A percentile compares a stretch with the other conserved stretches of the same genome.
Evolutionary conservation across 768 basidiomycete genomes (phyloP).

Genomic region (Pleurotus giganteus): DNA sequence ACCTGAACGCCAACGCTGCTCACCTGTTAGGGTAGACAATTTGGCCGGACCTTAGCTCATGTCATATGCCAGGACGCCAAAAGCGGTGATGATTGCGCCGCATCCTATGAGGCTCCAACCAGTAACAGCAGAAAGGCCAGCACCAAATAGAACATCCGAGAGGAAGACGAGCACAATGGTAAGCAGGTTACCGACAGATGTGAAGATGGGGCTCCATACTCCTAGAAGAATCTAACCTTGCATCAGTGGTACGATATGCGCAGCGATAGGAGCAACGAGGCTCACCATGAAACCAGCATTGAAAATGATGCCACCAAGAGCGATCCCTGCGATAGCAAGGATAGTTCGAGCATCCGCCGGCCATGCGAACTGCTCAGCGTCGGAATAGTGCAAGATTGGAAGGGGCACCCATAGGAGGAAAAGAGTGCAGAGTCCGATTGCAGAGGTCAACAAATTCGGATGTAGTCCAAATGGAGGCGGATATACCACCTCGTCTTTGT

Average conservation of each 20-base stretch:
- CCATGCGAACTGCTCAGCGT: constrained; percentile 62
- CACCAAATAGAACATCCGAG: constrained; percentile 74
- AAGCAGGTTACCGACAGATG: constrained; percentile 89
- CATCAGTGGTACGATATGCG: constrained; percentile 8
- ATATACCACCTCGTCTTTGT: constrained; percentile 35
- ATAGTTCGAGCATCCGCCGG: constrained; percentile 50
- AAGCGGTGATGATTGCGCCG: constrained; percentile 77
- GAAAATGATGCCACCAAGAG: constrained; percentile 70
- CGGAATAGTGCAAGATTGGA: constrained; percentile 66
- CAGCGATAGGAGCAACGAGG: constrained; percentile 5
- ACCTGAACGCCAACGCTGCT: constrained; percentile 1
- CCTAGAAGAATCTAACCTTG: constrained; percentile 67
- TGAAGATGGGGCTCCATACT: constrained; percentile 84
- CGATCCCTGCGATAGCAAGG: constrained; percentile 64
- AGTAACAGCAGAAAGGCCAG: constrained; percentile 58
- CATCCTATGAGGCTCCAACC: constrained; percentile 75
- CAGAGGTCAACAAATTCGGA: constrained; percentile 76
- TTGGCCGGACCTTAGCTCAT: constrained; percentile 36
- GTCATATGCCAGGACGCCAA: constrained; percentile 75
- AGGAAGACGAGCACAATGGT: constrained; percentile 88
- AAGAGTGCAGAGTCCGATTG: constrained; percentile 77
- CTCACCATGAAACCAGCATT: constrained; percentile 86
- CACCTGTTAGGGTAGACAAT: neutral
- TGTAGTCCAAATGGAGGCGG: constrained; percentile 82
- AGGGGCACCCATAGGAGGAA: constrained; percentile 78